A percentile compares a stretch with the other conserved stretches of the same genome.
Evolutionary conservation across 306 rosid species (phyloP).

Genomic region (Begonia masoniana): DNA sequence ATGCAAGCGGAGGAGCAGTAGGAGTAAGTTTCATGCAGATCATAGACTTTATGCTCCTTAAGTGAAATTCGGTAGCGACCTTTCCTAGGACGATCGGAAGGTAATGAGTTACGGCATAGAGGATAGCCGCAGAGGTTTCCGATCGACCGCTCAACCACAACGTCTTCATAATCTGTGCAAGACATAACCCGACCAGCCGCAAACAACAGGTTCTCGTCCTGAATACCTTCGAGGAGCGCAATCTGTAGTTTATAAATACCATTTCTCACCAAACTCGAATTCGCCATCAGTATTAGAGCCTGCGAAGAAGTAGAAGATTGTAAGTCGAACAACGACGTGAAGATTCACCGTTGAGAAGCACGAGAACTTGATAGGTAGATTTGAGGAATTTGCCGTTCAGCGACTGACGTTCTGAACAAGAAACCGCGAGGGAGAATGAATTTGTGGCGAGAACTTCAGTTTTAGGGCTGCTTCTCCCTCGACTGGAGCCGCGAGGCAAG

Average conservation of each 20-base stretch:
- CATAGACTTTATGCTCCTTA: constrained; percentile 75
- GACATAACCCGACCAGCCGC: constrained; percentile 73
- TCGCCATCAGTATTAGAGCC: constrained; percentile 24
- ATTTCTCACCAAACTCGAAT: constrained; percentile 28
- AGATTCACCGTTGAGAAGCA: too few relatives aligned
- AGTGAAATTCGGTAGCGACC: constrained; percentile 67
- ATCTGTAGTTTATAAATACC: constrained; percentile 55
- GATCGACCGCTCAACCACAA: constrained; percentile 72
- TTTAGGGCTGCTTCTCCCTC: too few relatives aligned
- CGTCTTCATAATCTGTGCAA: constrained; percentile 68
- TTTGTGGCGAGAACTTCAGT: too few relatives aligned
- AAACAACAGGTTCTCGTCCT: constrained; percentile 50
- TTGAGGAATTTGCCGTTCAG: too few relatives aligned
- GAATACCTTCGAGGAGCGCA: constrained; percentile 54
- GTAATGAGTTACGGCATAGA: constrained; percentile 32
- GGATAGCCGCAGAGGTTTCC: constrained; percentile 58
- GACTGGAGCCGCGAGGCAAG: too few relatives aligned
- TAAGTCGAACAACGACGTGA: too few relatives aligned
- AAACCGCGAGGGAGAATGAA: too few relatives aligned
- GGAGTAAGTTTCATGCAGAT: constrained; percentile 60
- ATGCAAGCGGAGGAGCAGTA: constrained; percentile 69
- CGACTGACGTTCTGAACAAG: too few relatives aligned
- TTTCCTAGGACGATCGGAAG: constrained; percentile 39
- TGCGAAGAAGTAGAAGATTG: too few relatives aligned
- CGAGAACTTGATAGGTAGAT: too few relatives aligned